Base-by-base conservation (phyloP, 2,329 filamentous ascomycete species). In the Verticillium tricorpus region DNA sequence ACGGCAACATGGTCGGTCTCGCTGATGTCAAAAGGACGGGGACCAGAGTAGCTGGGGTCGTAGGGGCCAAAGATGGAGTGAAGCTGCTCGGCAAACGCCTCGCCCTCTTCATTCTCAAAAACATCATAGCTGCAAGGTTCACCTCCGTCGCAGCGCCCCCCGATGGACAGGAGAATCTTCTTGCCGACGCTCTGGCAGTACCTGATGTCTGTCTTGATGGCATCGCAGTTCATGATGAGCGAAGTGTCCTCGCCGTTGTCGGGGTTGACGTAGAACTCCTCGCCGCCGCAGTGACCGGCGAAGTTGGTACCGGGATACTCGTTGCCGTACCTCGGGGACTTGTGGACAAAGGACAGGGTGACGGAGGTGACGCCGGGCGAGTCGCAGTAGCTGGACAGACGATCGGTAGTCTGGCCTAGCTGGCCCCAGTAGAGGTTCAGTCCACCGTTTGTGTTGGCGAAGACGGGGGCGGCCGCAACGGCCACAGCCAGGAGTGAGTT, bases 381-480 rank as follows among this genome's bases (percentile, higher is more conserved):
- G 63, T 61, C 61, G 60, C 77, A 79, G 66, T 77, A 73, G 11
- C 67, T 59, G 22, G 67, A 64, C 22, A 80, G 71, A 28, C 69
- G 57, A 25, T 76, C 73, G 31, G 60, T 59, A 22, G 60, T 17
- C 19, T 58, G 58, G 19, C 45, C 45, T 19, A 65, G 62, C 71
- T 79, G 77, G 14, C 77, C 77, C 75, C 76, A 78, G 69, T 78
- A 78, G 32, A 74, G 74, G 65, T 77, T 77, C n/a, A 78, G 67
- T 15, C 70, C 70, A 39, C 73, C 73, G 57, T 67, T 68, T 35
- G 69, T 55, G 56, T 52, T 31, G 31, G 64, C 64, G 40, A 66
- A 32, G 45, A 58, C 64, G 54, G 63, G 61, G 55, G 66, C 61
- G 17, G 67, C 66, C 61, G 62, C 61, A 34, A 67, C 65, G 39